Evolutionary conservation across 2,329 filamentous ascomycete genomes (phyloP), one percentile per base, ranked within the genome.

Genomic region (Alternaria panax): DNA sequence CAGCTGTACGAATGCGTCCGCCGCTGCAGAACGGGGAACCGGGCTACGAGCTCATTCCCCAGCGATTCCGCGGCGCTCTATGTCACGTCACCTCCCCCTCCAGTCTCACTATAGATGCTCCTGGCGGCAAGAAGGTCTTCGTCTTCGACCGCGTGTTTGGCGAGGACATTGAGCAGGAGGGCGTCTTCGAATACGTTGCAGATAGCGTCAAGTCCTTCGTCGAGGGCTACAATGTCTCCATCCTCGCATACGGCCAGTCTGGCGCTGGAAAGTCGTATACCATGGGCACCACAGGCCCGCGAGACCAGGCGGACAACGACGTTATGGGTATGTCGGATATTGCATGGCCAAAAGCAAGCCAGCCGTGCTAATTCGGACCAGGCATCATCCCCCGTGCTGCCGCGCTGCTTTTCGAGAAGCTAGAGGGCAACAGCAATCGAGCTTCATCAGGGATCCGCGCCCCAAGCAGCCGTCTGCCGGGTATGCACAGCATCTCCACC

Each of bases 261-360:
- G 95, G 95, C 57, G 93, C 95, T 11, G 95, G 95, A 69, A 99
- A 99, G 81, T 98, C 94, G 3, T 98, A 96, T 76, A 99, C 95
- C 0, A 99, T 99, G 95, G 95, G 95, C 57, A 99, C 95, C 0
- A 93, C 94, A 0, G 93, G 93, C 5, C 92, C 93, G 2, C 79
- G 79, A 22, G 93, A 97, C 72, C 90, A 96, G 73, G 84, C 82
- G 25, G 85, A 94, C 70, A 66, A 84, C 28, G 86, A 90, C 7
- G 79, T 87, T 28, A 95, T 94, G 91, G 93, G 92, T 95, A 85
- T 79, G 90, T 55, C 25, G 16, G 24, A 38, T 7, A 3, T n/a
- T 27, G 12, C 30, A 40, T 22, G 42, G 22, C 36, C 7, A 38
- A 34, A 41, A 54, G 28, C 5, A 34, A 25, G 27, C 36, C 45